phyloP scores from a whole-genome alignment of 306 rosid genomes.

The Cucurbita maxima region DNA sequence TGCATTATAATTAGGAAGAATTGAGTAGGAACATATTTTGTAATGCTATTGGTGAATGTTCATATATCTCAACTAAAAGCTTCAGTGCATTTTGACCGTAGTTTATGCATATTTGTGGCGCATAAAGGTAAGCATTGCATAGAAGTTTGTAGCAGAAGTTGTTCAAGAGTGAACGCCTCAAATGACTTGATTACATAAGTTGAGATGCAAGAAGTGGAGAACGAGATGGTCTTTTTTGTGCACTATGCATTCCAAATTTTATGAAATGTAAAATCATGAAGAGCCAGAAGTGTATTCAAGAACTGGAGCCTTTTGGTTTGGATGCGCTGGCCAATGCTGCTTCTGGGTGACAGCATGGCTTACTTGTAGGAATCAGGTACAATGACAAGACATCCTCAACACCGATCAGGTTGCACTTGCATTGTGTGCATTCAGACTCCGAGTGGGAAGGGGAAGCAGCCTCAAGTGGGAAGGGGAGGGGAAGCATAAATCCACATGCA shows the following conservation, averaged over 20 bases:
- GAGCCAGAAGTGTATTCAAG: conserved; percentile 27
- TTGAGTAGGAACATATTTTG: neutral
- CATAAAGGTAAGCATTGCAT: neutral
- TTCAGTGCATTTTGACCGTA: neutral
- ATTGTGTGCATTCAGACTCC: conserved; percentile 96
- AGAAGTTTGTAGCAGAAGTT: neutral
- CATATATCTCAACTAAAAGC: neutral
- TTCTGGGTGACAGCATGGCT: conserved; percentile 49
- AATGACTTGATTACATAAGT: neutral
- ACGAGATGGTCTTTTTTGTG: neutral
- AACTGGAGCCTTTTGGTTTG: conserved; percentile 57
- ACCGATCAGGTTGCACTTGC: conserved; percentile 89
- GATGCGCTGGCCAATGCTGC: conserved; percentile 93
- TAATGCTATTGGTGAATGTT: neutral
- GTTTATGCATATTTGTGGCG: neutral
- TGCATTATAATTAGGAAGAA: neutral
- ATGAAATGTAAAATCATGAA: conserved; percentile 43
- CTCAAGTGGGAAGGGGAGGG: no score
- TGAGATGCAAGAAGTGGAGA: neutral
- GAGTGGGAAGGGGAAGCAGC: conserved; percentile 93
- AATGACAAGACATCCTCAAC: conserved; percentile 88
- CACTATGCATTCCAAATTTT: conserved; percentile 26
- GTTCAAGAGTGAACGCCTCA: conserved; percentile 1
- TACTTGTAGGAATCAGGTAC: conserved; percentile 47
- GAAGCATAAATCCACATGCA: conserved; percentile 69